Base-by-base conservation (phyloP, 805 yeast genomes). In the Ogataea trehaloabstinens region DNA sequence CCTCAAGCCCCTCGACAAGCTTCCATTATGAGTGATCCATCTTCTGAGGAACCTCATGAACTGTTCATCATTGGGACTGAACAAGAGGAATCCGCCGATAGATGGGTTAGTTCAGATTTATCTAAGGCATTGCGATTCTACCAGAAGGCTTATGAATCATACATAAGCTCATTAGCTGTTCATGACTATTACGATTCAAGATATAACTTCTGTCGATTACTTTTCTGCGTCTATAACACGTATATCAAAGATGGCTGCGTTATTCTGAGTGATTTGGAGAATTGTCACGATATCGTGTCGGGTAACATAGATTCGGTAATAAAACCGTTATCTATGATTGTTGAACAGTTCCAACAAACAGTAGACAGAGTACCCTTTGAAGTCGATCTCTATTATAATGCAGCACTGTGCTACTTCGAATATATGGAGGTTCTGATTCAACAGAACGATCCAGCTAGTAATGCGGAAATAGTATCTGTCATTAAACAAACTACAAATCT, bases 21-120 rank as follows among this genome's bases (percentile, higher is more conserved):
- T n/a, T n/a, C n/a, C n/a, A n/a, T n/a, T n/a, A n/a, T n/a, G n/a
- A n/a, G n/a, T n/a, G n/a, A n/a, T n/a, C n/a, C n/a, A n/a, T n/a
- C n/a, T n/a, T n/a, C n/a, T n/a, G n/a, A n/a, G n/a, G n/a, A n/a
- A 1, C 67, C 73, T 0, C 76, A 74, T 22, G 86, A 79, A 4
- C 71, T 52, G 37, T 65, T 80, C n/a, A 78, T 74, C 22, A 62
- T 62, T 35, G 91, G 80, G 1, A 67, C 80, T 1, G 65, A 64
- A 8, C 79, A 76, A 39, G 91, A 83, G 53, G 90, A 83, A 42
- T 71, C 76, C n/a, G 91, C 87, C 0, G 90, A 83, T 52, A 58
- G 90, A 33, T 84, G 89, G 88, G 55, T 77, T 5, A 66, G 76
- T 1, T 77, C 86, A 0, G 90, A 83, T 49, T 55, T 81, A 5